These are phyloP conservation scores for Cicer pinnatifidum DNA, from an alignment of 306 rosid genomes.

Conservation along the genomic window DNA sequence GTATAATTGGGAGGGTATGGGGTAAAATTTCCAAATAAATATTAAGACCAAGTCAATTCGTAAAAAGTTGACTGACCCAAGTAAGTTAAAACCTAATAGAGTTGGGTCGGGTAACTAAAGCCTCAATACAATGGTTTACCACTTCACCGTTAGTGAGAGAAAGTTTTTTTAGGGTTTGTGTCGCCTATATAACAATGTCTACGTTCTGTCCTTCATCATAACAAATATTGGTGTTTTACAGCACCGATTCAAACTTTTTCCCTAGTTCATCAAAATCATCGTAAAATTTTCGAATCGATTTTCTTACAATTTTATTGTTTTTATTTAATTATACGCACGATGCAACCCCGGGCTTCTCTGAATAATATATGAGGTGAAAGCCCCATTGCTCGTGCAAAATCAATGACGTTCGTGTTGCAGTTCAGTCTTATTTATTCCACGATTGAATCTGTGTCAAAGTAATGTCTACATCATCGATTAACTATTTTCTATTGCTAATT, in stretches of 20 bases:
- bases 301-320: background rate
- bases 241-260: background rate
- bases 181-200: slow-evolving; percentile 33
- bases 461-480: slow-evolving; percentile 34
- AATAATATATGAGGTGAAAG: slow-evolving; percentile 40
- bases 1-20: no score
- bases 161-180: slow-evolving; percentile 36
- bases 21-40: no score
- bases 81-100: background rate
- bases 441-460: slow-evolving; percentile 58
- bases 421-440: slow-evolving; percentile 28
- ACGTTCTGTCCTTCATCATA: rapidly evolving
- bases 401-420: slow-evolving; percentile 59
- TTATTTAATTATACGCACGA: slow-evolving; percentile 14
- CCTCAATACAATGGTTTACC: background rate
- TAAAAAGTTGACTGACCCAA: background rate
- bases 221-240: background rate
- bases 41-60: background rate
- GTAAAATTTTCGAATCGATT: background rate
- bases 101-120: slow-evolving; percentile 29
- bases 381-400: slow-evolving; percentile 56
- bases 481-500: background rate
- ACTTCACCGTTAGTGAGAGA: background rate
- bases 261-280: no score
- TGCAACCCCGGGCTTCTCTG: slow-evolving; percentile 59